Evolutionary conservation across 2,329 filamentous ascomycete species (phyloP).

Genomic region (Fusarium brevicatenulatum): DNA sequence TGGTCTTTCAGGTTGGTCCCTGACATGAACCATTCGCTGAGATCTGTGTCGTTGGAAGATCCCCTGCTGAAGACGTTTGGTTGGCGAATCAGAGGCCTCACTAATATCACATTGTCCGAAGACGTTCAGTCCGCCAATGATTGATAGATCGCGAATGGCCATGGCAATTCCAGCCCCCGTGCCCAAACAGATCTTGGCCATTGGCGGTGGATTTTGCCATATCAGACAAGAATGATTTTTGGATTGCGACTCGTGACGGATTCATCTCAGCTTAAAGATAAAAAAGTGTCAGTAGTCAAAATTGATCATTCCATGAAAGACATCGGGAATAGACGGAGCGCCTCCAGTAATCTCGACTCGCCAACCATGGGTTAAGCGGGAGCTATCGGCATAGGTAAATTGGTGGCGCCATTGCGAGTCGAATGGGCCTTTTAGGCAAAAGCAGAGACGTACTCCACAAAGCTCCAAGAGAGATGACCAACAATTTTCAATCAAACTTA

Average conservation of each 20-base stretch:
- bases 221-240: not conserved
- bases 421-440: constrained; percentile 19
- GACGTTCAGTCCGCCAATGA: constrained; percentile 27
- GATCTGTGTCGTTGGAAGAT: constrained; percentile 19
- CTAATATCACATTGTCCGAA: constrained; percentile 41
- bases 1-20: constrained; percentile 2
- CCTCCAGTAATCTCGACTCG: constrained; percentile 1
- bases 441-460: not conserved
- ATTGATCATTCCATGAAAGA: constrained; percentile 1
- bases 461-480: not conserved
- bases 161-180: constrained; percentile 37
- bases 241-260: constrained; percentile 13
- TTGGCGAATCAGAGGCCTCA: constrained; percentile 37
- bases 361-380: constrained; percentile 10
- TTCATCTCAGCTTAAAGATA: not conserved
- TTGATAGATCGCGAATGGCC: constrained; percentile 33
- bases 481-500: not conserved
- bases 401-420: constrained; percentile 19
- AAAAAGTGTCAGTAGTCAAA: not conserved
- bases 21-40: constrained; percentile 21
- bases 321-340: constrained; percentile 36
- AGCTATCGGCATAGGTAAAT: constrained; percentile 9
- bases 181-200: constrained; percentile 30
- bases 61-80: constrained; percentile 18
- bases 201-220: constrained; percentile 31